Conservation (phyloP, 176 grass and related monocot genomes). For the Rhynchospora tenuis region DNA sequence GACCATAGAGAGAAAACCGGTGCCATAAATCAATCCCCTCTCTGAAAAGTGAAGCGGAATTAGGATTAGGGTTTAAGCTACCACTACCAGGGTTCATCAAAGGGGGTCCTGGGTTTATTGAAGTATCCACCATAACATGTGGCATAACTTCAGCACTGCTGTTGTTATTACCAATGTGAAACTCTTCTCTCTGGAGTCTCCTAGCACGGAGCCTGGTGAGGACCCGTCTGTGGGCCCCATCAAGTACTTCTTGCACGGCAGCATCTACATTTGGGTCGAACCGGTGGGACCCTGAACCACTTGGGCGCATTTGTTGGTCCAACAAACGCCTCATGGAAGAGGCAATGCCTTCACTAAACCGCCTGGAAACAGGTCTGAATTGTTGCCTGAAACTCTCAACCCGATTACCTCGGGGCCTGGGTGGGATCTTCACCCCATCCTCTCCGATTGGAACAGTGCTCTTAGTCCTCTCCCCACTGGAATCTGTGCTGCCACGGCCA, state of each 20-base stretch:
- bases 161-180: neutral
- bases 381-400: conserved; percentile 96
- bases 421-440: conserved; percentile 56
- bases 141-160: neutral
- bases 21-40: conserved; percentile 71
- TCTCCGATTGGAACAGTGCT: conserved; percentile 13
- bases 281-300: conserved; percentile 28
- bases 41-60: conserved; percentile 35
- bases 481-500: conserved; percentile 61
- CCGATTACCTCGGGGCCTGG: conserved; percentile 78
- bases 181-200: conserved; percentile 47
- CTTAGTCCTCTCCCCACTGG: conserved; percentile 41
- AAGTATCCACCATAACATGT: conserved; percentile 10
- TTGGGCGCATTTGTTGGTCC: conserved; percentile 54
- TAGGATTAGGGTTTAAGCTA: conserved; percentile 34
- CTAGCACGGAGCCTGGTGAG: conserved; percentile 54
- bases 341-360: conserved; percentile 77
- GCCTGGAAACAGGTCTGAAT: conserved; percentile 78
- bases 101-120: neutral
- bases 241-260: conserved; percentile 40
- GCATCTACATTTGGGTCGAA: conserved; percentile 55
- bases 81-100: conserved; percentile 36
- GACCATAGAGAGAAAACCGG: conserved; percentile 53
- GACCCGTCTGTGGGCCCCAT: conserved; percentile 43
- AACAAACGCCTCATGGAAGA: conserved; percentile 69